Conservation (phyloP, 106 monocot genomes). For the Dioscorea dumetorum region DNA sequence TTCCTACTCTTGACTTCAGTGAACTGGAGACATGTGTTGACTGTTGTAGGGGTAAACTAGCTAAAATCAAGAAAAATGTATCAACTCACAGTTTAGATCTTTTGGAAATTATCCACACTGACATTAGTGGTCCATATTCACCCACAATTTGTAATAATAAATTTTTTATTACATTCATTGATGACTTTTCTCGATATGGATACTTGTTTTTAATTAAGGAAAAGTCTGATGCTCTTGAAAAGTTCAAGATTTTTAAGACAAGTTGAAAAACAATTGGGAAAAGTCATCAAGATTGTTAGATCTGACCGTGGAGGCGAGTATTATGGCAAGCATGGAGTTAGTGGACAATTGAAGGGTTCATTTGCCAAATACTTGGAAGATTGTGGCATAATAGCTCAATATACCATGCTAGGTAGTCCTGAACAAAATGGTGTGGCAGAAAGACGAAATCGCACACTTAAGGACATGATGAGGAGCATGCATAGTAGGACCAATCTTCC, state of each 20-base stretch:
- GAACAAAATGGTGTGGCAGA: constrained; percentile 7
- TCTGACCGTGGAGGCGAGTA: too few relatives aligned
- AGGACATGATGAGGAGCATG: neutral
- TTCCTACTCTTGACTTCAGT: too few relatives aligned
- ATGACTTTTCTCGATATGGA: neutral
- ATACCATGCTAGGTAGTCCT: neutral
- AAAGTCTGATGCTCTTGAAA: neutral
- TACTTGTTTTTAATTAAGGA: neutral
- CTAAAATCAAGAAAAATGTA: too few relatives aligned
- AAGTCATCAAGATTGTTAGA: too few relatives aligned
- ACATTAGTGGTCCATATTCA: constrained; percentile 4
- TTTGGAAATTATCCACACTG: neutral
- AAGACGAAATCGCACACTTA: neutral
- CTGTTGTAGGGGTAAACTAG: too few relatives aligned
- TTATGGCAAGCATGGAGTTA: neutral
- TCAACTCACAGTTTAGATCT: too few relatives aligned
- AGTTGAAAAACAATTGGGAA: too few relatives aligned
- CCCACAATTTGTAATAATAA: neutral
- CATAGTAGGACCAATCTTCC: neutral
- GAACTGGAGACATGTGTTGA: too few relatives aligned
- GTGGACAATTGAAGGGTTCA: neutral
- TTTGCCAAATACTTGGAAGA: neutral
- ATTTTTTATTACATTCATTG: neutral
- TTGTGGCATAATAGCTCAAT: neutral
- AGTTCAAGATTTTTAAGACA: too few relatives aligned